These are phyloP conservation scores for Vanrija sp. DNA, from an alignment of 1,284 basidiomycete genomes.

Conservation along the genomic window DNA sequence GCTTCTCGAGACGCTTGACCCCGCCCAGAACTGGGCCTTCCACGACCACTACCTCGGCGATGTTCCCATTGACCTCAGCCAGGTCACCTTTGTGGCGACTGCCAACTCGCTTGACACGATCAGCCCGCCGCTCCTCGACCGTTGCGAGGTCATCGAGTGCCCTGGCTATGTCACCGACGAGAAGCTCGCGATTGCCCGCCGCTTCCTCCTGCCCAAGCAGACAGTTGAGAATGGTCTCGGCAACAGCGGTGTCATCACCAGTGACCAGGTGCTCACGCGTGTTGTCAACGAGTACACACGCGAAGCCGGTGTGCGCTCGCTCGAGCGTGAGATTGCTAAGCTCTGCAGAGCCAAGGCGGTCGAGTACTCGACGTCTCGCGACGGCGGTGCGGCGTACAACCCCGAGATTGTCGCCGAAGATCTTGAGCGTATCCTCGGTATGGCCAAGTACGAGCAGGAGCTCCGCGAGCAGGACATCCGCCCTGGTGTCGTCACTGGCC, in stretches of 20 bases:
- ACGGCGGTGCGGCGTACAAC: slow-evolving; percentile 55
- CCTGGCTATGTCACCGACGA: slow-evolving; percentile 94
- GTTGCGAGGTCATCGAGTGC: slow-evolving; percentile 95
- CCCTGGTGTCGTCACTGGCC: slow-evolving; percentile 43
- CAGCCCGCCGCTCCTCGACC: slow-evolving; percentile 87
- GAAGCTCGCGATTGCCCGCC: slow-evolving; percentile 82
- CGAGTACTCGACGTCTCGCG: slow-evolving; percentile 61
- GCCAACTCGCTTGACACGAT: slow-evolving; percentile 92
- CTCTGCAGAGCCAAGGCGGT: slow-evolving; percentile 84
- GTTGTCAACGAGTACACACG: slow-evolving; percentile 93
- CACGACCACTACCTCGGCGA: slow-evolving; percentile 83
- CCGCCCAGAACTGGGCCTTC: slow-evolving; percentile 94
- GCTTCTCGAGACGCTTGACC: slow-evolving; percentile 92
- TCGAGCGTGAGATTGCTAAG: slow-evolving; percentile 81
- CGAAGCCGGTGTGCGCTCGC: slow-evolving; percentile 88
- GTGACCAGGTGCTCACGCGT: slow-evolving; percentile 68
- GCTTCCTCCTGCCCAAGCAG: slow-evolving; percentile 89
- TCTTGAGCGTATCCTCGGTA: slow-evolving; percentile 78
- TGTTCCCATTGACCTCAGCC: slow-evolving; percentile 89
- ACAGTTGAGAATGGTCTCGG: slow-evolving; percentile 85
- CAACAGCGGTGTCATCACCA: slow-evolving; percentile 67
- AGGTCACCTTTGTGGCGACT: slow-evolving; percentile 82
- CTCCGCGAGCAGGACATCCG: slow-evolving; percentile 40
- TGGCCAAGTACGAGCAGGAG: slow-evolving; percentile 74
- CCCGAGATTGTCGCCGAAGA: slow-evolving; percentile 64